Evolutionary conservation across 1,284 basidiomycete species (phyloP).

Genomic region (Coriolopsis trogii): DNA sequence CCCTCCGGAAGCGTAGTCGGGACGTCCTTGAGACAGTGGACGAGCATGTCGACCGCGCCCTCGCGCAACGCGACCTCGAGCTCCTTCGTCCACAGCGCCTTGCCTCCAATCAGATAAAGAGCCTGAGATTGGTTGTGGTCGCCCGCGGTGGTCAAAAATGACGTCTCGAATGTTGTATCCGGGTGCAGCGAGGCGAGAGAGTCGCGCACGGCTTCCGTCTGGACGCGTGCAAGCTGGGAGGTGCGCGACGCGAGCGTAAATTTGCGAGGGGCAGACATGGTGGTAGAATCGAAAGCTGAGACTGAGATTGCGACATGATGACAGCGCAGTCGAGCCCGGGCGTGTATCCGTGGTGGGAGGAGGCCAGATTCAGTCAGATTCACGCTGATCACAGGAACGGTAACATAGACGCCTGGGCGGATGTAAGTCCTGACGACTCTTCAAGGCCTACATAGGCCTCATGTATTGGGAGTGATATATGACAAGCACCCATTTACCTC

Average conservation of each 20-base stretch:
- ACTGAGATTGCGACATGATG: too few species aligned
- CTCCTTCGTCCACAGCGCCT: constrained; percentile 95
- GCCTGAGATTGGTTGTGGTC: constrained; percentile 91
- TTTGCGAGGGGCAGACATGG: constrained; percentile 27
- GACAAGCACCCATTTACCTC: too few species aligned
- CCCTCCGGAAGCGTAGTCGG: constrained; percentile 87
- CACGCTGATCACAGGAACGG: too few species aligned
- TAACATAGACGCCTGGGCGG: too few species aligned
- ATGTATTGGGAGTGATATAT: too few species aligned
- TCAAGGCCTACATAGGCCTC: too few species aligned
- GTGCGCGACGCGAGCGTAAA: constrained; percentile 83
- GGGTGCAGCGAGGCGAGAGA: constrained; percentile 54
- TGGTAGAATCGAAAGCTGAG: too few species aligned
- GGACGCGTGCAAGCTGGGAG: constrained; percentile 85
- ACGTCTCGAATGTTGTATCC: constrained; percentile 61
- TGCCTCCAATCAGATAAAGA: constrained; percentile 80
- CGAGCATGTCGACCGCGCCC: constrained; percentile 85
- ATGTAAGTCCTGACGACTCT: too few species aligned
- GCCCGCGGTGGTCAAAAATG: constrained; percentile 89
- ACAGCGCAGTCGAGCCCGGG: too few species aligned
- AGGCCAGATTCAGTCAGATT: too few species aligned
- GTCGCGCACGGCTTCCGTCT: constrained; percentile 78
- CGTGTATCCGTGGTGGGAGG: too few species aligned
- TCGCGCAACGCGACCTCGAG: constrained; percentile 84
- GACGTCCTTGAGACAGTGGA: constrained; percentile 94